Percentiles rank a stretch among this genome's conserved stretches.
phyloP scores from a whole-genome alignment of 2,329 filamentous ascomycete species.

The Phaeosphaeriaceae sp. region DNA sequence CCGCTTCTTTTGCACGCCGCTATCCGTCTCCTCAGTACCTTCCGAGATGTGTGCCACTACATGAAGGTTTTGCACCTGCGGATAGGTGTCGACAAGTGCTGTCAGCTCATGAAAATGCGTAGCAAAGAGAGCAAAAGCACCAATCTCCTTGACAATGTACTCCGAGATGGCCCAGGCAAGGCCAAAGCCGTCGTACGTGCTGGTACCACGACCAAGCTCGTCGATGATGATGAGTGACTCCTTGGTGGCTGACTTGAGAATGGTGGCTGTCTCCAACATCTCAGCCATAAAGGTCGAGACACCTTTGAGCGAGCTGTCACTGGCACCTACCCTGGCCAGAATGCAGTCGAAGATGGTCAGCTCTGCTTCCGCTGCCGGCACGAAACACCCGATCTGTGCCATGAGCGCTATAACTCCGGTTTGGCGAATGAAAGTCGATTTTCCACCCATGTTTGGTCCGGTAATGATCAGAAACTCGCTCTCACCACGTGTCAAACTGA shows the following conservation, averaged over 20 bases:
- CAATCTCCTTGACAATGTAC: constrained; percentile 94
- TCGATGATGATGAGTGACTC: constrained; percentile 99
- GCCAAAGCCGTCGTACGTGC: constrained; percentile 97
- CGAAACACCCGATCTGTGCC: constrained; percentile 96
- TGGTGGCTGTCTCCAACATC: constrained; percentile 98
- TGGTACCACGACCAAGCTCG: constrained; percentile 93
- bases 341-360: constrained; percentile 97
- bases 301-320: constrained; percentile 95
- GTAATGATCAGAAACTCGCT: constrained; percentile 97
- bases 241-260: constrained; percentile 92
- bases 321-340: constrained; percentile 92
- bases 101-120: constrained; percentile 99
- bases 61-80: constrained; percentile 90
- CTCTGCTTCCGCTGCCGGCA: constrained; percentile 88
- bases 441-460: constrained; percentile 98
- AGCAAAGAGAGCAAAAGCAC: constrained; percentile 92
- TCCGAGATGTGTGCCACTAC: constrained; percentile 90
- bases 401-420: constrained; percentile 96
- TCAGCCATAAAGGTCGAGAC: constrained; percentile 99
- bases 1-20: constrained; percentile 52
- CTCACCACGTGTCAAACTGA: constrained; percentile 75
- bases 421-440: constrained; percentile 97
- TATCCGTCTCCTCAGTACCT: constrained; percentile 53
- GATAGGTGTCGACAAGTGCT: constrained; percentile 83
- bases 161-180: constrained; percentile 99